Base-by-base conservation (phyloP, 805 yeast genomes). In the Metschnikowia drakensbergensis region DNA sequence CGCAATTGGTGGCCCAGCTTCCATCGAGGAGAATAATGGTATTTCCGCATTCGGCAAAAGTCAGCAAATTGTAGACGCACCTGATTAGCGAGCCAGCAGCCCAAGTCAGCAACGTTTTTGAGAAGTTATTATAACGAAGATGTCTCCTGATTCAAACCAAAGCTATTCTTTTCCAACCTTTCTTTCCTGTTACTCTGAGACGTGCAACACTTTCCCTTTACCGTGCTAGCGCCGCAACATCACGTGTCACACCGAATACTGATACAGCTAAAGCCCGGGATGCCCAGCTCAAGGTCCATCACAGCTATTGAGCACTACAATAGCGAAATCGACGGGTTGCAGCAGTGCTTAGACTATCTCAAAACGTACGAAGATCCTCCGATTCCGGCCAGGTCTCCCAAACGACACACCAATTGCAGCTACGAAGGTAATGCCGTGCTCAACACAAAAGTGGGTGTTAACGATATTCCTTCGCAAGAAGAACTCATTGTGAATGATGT, bases 301-400 rank as follows among this genome's bases (percentile, higher is more conserved):
- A 31, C 43, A 4, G 30, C 10, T 5, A 40, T 40, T 23, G 43
- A 40, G 6, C 30, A 39, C 7, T 29, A 48, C 37, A 48, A 42
- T 34, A 23, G 45, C 25, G 38, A 23, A 5, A 36, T 23, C 17
- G 48, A 23, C 31, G 52, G 47, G 26, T 45, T 48, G 11, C 33
- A 23, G 8, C 42, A 28, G 27, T 51, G 47, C 27, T 35, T 50
- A 37, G 48, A 44, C 5, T 46, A 52, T 30, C 43, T 49, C 37
- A 27, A 45, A 17, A 43, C 39, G 11, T 42, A 37, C 28, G 53
- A 46, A n/a, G 41, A 49, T 22, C 29, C 38, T 2, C 48, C 40
- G 7, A 32, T 52, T 5, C 58, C 58, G 7, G n/a, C 10, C 8
- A 38, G 58, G 8, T 51, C 55, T 1, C 58, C 58, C 22, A 33